A percentile compares a stretch with the other conserved stretches of the same genome.
These are phyloP conservation scores for Lasiosphaeris hirsuta DNA, from an alignment of 495 filamentous ascomycete genomes.

Conservation along the genomic window DNA sequence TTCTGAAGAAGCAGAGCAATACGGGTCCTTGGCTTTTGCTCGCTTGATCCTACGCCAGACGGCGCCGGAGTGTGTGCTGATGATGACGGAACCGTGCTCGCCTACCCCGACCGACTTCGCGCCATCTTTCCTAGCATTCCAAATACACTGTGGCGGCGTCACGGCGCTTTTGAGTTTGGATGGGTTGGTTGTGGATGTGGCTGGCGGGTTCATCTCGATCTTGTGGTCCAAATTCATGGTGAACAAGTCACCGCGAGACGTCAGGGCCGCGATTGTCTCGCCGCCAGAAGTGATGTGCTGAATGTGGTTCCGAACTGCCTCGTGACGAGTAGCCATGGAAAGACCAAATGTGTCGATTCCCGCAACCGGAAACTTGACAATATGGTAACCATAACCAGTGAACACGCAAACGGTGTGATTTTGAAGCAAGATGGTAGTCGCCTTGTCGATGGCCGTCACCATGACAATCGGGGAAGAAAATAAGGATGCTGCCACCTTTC, in stretches of 20 bases:
- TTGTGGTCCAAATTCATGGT: conserved; percentile 69
- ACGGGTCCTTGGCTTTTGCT: conserved; percentile 71
- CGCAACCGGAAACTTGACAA: conserved; percentile 69
- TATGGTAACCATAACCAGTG: conserved; percentile 87
- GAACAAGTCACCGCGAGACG: conserved; percentile 79
- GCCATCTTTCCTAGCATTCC: conserved; percentile 82
- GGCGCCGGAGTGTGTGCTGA: conserved; percentile 86
- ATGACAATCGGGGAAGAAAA: conserved; percentile 73
- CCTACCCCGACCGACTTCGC: conserved; percentile 83
- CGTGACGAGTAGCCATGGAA: conserved; percentile 62
- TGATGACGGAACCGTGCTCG: conserved; percentile 91
- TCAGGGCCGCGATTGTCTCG: conserved; percentile 84
- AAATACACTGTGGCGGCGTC: conserved; percentile 71
- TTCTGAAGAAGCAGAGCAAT: conserved; percentile 42
- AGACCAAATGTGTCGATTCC: conserved; percentile 68
- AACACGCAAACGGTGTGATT: conserved; percentile 90
- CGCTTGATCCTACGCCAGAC: conserved; percentile 87
- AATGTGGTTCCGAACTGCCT: conserved; percentile 59
- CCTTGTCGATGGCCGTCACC: conserved; percentile 86
- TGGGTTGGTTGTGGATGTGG: conserved; percentile 82
- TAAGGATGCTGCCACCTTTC: conserved; percentile 82
- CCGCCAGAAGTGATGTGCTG: conserved; percentile 76
- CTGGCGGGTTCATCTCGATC: conserved; percentile 53
- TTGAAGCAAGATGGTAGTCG: conserved; percentile 79
- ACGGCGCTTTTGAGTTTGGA: conserved; percentile 76